Evolutionary conservation across 2,329 filamentous ascomycete species (phyloP).

Genomic region (Colletotrichum tanaceti): DNA sequence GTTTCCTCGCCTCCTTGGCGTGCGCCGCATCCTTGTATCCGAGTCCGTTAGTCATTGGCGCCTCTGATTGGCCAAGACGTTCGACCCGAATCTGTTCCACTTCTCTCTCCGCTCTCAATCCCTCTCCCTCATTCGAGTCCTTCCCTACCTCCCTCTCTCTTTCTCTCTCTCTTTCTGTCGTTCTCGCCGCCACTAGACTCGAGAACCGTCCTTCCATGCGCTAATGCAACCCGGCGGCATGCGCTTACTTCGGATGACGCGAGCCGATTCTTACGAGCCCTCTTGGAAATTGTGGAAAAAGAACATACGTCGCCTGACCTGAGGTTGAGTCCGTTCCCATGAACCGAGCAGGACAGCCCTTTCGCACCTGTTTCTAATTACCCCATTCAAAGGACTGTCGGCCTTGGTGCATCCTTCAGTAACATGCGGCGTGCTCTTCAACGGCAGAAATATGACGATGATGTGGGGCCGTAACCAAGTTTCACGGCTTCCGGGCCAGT

Average conservation of each 20-base stretch:
- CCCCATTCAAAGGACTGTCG: constrained; percentile 20
- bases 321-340: constrained; percentile 2
- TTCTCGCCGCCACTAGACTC: constrained; percentile 25
- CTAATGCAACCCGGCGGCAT: constrained; percentile 32
- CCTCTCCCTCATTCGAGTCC: no score
- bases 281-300: neutral
- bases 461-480: constrained; percentile 29
- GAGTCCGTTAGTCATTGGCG: constrained; percentile 36
- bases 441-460: constrained; percentile 27
- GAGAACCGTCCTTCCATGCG: constrained; percentile 9
- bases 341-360: constrained; percentile 1
- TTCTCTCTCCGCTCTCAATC: neutral
- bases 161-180: neutral
- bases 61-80: constrained; percentile 22
- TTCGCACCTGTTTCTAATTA: constrained; percentile 10
- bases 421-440: constrained; percentile 31
- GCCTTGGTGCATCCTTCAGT: constrained; percentile 1
- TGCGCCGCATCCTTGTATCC: constrained; percentile 38
- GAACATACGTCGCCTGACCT: constrained; percentile 25
- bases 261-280: constrained; percentile 8
- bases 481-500: constrained; percentile 23
- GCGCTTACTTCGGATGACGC: constrained; percentile 34
- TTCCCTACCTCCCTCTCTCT: neutral
- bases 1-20: constrained; percentile 14
- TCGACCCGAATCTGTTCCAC: constrained; percentile 4